Evolutionary conservation across 176 grass and related monocot species (phyloP).

Genomic region (Lolium rigidum): DNA sequence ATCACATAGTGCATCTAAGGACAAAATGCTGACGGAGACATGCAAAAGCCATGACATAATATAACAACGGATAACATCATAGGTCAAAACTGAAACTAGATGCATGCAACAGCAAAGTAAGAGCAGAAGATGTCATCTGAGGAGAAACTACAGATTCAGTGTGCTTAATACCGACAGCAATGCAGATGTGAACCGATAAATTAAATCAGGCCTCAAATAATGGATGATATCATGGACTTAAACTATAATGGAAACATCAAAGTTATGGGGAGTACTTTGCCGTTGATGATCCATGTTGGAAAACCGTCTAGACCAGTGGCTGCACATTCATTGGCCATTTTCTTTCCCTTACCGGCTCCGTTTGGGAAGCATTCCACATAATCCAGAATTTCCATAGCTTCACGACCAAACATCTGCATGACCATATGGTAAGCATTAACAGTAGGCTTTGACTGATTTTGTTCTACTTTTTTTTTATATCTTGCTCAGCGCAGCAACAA

Average conservation of each 20-base stretch:
- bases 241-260: constrained; percentile 4
- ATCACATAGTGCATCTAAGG: not conserved
- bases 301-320: constrained; percentile 80
- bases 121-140: not conserved
- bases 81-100: not conserved
- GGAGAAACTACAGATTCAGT: not conserved
- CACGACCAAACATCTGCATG: constrained; percentile 84
- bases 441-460: not conserved
- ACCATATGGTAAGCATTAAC: constrained; percentile 30
- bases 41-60: not conserved
- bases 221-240: not conserved
- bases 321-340: constrained; percentile 73
- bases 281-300: constrained; percentile 90
- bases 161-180: not conserved
- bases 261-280: constrained; percentile 53
- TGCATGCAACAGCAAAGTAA: not conserved
- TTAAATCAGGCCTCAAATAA: not conserved
- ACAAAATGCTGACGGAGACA: not conserved
- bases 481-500: not conserved
- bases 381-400: constrained; percentile 81
- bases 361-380: constrained; percentile 96
- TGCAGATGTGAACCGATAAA: not conserved
- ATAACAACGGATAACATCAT: not conserved
- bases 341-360: constrained; percentile 94
- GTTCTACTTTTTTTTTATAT: constrained; percentile 16